These are phyloP conservation scores for Mucor sp. DNA, from an alignment of 371 early-diverging fungal genomes.

Conservation along the genomic window DNA sequence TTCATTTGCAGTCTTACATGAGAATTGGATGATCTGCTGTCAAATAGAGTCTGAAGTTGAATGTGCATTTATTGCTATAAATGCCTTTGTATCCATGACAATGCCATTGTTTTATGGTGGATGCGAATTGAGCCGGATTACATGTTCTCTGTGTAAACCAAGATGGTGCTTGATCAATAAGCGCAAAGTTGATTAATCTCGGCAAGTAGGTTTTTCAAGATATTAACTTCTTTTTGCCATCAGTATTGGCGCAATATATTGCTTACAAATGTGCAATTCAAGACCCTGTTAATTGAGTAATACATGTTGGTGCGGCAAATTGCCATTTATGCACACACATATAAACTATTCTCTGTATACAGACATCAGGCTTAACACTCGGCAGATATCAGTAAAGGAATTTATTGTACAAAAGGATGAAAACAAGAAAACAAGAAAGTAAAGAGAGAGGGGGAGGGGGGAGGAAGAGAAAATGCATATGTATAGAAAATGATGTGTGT, in stretches of 20 bases:
- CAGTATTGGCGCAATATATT: no score
- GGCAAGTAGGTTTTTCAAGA: neutral
- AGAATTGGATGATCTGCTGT: neutral
- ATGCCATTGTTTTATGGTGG: neutral
- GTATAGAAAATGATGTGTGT: neutral
- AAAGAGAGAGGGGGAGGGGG: neutral
- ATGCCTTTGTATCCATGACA: neutral
- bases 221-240: no score
- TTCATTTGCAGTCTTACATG: neutral
- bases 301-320: no score
- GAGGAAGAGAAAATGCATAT: neutral
- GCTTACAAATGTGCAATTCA: no score
- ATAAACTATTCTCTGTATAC: no score
- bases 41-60: neutral
- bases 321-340: no score
- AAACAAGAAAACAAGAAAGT: neutral
- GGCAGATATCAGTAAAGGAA: neutral
- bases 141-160: neutral
- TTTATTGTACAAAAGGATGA: neutral
- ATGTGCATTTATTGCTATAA: neutral
- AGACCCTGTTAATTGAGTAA: no score
- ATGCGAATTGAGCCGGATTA: neutral
- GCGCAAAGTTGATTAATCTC: neutral
- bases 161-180: neutral
- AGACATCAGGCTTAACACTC: no score